A percentile compares a stretch with the other conserved stretches of the same genome.
Evolutionary conservation across 257 asterid species (phyloP).

Genomic region (Datura wrightii): DNA sequence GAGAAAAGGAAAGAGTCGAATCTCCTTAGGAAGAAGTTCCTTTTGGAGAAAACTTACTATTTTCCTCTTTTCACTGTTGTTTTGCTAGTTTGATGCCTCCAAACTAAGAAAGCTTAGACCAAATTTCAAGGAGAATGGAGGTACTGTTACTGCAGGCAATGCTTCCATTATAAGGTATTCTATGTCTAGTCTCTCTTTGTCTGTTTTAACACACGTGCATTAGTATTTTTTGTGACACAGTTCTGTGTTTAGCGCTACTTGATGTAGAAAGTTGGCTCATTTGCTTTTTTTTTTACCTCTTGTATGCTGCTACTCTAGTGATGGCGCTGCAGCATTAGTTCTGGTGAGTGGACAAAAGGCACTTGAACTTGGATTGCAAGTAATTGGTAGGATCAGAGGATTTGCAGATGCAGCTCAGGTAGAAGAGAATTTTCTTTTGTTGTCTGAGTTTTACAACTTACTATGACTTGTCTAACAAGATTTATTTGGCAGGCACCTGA

Average conservation of each 20-base stretch:
- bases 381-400: conserved; percentile 83
- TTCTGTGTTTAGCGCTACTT: background rate
- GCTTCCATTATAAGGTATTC: conserved; percentile 89
- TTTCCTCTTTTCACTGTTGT: conserved; percentile 25
- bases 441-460: conserved; percentile 11
- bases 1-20: no score
- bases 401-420: conserved; percentile 99
- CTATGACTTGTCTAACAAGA: conserved; percentile 33
- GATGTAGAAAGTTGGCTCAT: background rate
- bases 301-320: conserved; percentile 43
- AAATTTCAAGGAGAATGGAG: conserved; percentile 83
- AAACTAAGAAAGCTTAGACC: conserved; percentile 83
- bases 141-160: conserved; percentile 98
- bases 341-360: conserved; percentile 88
- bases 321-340: conserved; percentile 95
- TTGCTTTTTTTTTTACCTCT: conserved; percentile 11
- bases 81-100: conserved; percentile 78
- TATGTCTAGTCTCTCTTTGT: conserved; percentile 35
- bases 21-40: no score
- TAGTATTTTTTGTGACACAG: background rate
- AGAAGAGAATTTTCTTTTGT: conserved; percentile 17
- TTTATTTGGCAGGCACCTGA: conserved; percentile 83
- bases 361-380: conserved; percentile 70
- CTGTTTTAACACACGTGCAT: conserved; percentile 16
- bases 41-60: no score